Conservation (phyloP, 345 rosid genomes). For the Corchorus capsularis region DNA sequence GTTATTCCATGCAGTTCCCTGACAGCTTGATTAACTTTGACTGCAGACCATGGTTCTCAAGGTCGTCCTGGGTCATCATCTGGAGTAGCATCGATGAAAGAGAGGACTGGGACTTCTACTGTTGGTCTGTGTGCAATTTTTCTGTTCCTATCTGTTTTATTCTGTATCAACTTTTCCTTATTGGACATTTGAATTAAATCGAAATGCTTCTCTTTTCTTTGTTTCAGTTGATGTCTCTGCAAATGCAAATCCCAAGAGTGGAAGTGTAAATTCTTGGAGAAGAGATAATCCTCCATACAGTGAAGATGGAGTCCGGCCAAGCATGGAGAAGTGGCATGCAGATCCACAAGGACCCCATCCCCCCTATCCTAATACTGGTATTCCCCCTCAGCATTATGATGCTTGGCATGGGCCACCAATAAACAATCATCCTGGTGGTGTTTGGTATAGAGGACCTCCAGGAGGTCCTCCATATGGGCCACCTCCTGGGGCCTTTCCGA, state of each 20-base stretch:
- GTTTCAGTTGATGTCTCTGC: constrained; percentile 48
- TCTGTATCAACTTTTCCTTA: neutral
- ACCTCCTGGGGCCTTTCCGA: constrained; percentile 78
- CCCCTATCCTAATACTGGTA: constrained; percentile 54
- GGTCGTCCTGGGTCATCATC: constrained; percentile 62
- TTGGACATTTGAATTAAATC: neutral
- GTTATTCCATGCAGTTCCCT: neutral
- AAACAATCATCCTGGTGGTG: constrained; percentile 81
- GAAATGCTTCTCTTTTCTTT: constrained; percentile 14
- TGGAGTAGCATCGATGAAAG: constrained; percentile 43
- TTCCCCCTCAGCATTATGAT: constrained; percentile 68
- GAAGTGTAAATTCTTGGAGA: constrained; percentile 61
- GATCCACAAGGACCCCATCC: constrained; percentile 65
- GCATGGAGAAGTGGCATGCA: constrained; percentile 67
- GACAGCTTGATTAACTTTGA: constrained; percentile 15
- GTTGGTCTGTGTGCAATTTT: constrained; percentile 46
- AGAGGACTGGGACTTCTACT: constrained; percentile 39
- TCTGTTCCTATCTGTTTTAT: neutral
- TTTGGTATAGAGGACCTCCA: constrained; percentile 90
- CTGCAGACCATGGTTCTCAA: constrained; percentile 58
- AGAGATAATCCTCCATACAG: constrained; percentile 51
- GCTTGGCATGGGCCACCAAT: constrained; percentile 83
- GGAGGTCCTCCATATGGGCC: constrained; percentile 77
- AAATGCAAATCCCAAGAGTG: constrained; percentile 42
- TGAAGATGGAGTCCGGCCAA: constrained; percentile 61